These are phyloP conservation scores for Leccinum fibrillosum DNA, from an alignment of 768 basidiomycete genomes.

Conservation along the genomic window DNA sequence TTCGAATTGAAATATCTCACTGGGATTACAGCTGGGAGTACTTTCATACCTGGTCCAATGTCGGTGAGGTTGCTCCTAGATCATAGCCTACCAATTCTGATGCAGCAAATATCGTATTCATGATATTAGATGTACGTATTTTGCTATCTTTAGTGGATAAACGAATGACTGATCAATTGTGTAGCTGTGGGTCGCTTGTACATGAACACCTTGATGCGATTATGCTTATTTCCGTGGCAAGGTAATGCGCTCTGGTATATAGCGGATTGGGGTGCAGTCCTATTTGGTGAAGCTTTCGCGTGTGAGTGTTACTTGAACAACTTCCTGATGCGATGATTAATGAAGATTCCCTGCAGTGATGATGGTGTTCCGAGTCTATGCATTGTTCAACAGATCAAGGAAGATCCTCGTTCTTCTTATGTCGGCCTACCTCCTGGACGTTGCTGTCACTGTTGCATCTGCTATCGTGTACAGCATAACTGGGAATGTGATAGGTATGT, in stretches of 20 bases:
- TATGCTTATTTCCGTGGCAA: not conserved
- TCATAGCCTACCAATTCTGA: not conserved
- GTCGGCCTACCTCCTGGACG: not conserved
- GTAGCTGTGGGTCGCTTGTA: not conserved
- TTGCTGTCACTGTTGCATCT: not conserved
- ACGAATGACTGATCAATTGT: not conserved
- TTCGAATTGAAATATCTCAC: not conserved
- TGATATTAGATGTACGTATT: not conserved
- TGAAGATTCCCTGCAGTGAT: not conserved
- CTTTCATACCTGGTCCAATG: not conserved
- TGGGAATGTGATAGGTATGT: not conserved
- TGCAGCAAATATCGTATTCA: not conserved
- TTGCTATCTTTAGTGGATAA: not conserved
- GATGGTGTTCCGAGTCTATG: not conserved
- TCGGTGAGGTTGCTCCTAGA: not conserved
- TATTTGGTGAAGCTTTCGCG: not conserved
- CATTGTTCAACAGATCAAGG: not conserved
- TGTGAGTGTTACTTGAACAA: not conserved
- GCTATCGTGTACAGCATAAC: not conserved
- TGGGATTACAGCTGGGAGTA: not conserved
- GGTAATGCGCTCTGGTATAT: not conserved
- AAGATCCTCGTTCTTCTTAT: not conserved
- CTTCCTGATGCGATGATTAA: not conserved
- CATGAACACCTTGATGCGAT: not conserved
- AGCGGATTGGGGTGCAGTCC: not conserved